phyloP scores from a whole-genome alignment of 176 grass and related monocot genomes.

The Musa beccarii region DNA sequence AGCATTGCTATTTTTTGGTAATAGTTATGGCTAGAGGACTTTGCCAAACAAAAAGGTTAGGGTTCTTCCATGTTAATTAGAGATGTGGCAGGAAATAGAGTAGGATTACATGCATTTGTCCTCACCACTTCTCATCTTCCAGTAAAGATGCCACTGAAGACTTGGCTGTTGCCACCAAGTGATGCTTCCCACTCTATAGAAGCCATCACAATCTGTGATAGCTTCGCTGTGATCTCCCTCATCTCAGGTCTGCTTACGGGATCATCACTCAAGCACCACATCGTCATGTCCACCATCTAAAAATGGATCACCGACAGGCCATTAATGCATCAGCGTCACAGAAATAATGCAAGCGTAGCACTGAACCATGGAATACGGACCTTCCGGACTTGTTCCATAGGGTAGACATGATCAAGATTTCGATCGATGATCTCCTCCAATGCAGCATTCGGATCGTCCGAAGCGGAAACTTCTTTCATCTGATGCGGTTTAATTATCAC shows the following conservation, averaged over 20 bases:
- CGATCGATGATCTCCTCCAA: conserved; percentile 36
- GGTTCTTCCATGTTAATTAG: too few relatives aligned
- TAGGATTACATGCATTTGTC: too few relatives aligned
- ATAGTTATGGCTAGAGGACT: too few relatives aligned
- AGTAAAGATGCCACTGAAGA: conserved; percentile 46
- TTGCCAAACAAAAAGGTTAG: too few relatives aligned
- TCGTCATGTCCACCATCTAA: conserved; percentile 44
- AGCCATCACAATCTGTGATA: conserved; percentile 38
- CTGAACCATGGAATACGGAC: conserved; percentile 16
- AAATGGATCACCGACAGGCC: not conserved
- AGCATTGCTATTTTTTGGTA: too few relatives aligned
- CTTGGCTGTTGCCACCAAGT: conserved; percentile 39
- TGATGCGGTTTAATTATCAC: conserved; percentile 2
- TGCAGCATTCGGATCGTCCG: conserved; percentile 32
- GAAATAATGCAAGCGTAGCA: not conserved
- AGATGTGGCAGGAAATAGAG: too few relatives aligned
- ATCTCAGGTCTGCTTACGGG: conserved; percentile 46
- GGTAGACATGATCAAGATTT: conserved; percentile 38
- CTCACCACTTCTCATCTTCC: conserved; percentile 29
- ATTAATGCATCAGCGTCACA: not conserved
- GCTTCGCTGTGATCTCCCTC: conserved; percentile 33
- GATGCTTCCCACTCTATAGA: conserved; percentile 57
- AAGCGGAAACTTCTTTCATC: conserved; percentile 46
- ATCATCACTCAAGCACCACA: conserved; percentile 53
- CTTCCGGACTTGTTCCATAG: conserved; percentile 48